Conservation (phyloP, 768 basidiomycete species). For the Astraeus odoratus region DNA sequence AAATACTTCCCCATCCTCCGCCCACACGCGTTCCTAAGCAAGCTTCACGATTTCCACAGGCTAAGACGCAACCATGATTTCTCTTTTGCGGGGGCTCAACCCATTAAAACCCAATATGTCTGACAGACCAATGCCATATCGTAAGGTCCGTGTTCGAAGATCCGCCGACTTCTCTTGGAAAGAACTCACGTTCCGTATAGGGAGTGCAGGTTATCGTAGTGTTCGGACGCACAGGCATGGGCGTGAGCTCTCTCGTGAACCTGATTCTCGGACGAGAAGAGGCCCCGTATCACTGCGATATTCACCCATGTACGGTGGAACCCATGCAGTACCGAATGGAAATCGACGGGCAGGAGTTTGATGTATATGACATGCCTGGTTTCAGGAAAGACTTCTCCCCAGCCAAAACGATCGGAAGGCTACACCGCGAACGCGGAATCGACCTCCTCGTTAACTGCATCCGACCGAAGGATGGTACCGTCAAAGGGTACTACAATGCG, state of each 20-base stretch:
- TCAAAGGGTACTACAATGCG: conserved; percentile 18
- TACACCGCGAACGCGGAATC: conserved; percentile 25
- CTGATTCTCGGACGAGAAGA: conserved; percentile 26
- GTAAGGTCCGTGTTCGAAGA: conserved; percentile 17
- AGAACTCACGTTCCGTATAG: conserved; percentile 6
- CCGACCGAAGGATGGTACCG: conserved; percentile 23
- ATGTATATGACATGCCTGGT: conserved; percentile 26
- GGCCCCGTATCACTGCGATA: conserved; percentile 27
- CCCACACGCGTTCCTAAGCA: conserved; percentile 12
- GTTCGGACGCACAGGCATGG: conserved; percentile 29
- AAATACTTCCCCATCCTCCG: conserved; percentile 11
- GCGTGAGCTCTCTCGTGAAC: conserved; percentile 27
- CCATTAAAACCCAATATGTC: conserved; percentile 17
- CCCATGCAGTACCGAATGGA: conserved; percentile 23
- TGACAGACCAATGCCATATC: conserved; percentile 23
- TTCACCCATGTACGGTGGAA: conserved; percentile 21
- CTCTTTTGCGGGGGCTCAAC: conserved; percentile 19
- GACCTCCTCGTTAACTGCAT: conserved; percentile 27
- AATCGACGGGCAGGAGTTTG: conserved; percentile 24
- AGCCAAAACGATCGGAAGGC: conserved; percentile 20
- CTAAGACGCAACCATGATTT: conserved; percentile 16
- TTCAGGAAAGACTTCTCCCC: conserved; percentile 17
- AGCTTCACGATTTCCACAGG: conserved; percentile 13
- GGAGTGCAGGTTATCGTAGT: conserved; percentile 26
- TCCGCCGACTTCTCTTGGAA: no score